Base-by-base conservation (phyloP, 805 yeast genomes). In the Pichia scutulata region DNA sequence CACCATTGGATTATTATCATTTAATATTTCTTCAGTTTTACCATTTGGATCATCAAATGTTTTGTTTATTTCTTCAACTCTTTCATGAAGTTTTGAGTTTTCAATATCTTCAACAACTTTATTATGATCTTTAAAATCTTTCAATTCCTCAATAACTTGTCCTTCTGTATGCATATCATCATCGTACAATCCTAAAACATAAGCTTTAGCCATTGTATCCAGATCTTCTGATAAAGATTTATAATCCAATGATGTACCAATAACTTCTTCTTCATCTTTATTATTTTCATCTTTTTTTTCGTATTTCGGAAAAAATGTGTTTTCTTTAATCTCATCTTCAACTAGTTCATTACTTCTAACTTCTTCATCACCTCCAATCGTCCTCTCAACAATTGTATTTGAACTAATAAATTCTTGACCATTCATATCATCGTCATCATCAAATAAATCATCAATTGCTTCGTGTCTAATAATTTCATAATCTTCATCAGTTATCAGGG, bases 131-230 rank as follows among this genome's bases (percentile, higher is more conserved):
- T 76, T 75, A 58, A 82, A 80, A 60, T 82, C 88, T 13, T 68
- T 72, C 12, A 81, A 48, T 49, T 71, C 67, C 52, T 77, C 77
- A 21, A 82, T 74, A 0, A 82, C 74, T 14, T 77, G 76, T 0
- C 86, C 86, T 45, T 74, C 73, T 0, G 80, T 76, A 23, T 67
- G 71, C 10, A 77, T 63, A 55, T 82, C 86, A 52, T 79, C 86
- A 57, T 81, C 85, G 57, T 78, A 81, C 55, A 76, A 62, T 1
- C 86, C 87, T 22, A 71, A 56, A n/a, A 72, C 67, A 55, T 82
- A 82, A 0, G 84, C 85, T 47, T 73, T 71, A 0, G 79, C 84
- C 82, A 81, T 76, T 3, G 76, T 72, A 45, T 80, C 84, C 55
- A 76, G 50, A 56, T 79, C 76, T 19, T 69, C 69, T 23, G 71